Evolutionary conservation across 768 basidiomycete species (phyloP).

Genomic region (Boletus sp.): DNA sequence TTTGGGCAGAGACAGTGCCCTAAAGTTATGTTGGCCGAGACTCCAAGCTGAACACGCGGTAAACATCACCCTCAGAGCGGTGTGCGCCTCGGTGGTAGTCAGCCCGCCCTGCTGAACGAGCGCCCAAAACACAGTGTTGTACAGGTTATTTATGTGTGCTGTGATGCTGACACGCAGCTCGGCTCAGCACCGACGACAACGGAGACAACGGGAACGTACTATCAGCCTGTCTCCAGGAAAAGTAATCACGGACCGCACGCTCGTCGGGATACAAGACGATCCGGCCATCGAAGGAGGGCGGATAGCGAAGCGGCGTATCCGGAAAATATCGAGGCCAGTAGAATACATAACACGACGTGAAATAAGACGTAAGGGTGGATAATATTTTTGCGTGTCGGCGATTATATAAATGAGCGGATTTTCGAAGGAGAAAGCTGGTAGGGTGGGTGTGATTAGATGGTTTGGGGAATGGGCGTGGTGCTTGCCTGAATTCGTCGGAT

Average conservation of each 20-base stretch:
- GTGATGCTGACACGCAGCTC: constrained; percentile 19
- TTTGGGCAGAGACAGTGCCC: constrained; percentile 87
- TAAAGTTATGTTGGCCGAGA: constrained; percentile 32
- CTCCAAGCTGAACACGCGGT: background rate
- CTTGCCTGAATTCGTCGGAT: constrained; percentile 93
- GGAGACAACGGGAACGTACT: constrained; percentile 51
- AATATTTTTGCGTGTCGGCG: constrained; percentile 85
- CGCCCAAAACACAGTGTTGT: constrained; percentile 96
- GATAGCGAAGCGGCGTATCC: constrained; percentile 64
- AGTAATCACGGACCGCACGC: constrained; percentile 82
- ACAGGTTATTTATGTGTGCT: constrained; percentile 98
- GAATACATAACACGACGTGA: constrained; percentile 88
- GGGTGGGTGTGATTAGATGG: background rate
- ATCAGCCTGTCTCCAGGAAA: constrained; percentile 94
- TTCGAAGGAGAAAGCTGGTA: constrained; percentile 80
- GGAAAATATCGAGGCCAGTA: constrained; percentile 83
- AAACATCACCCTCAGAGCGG: constrained; percentile 60
- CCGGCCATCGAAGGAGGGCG: constrained; percentile 91
- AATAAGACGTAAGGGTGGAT: constrained; percentile 77
- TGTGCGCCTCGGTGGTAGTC: constrained; percentile 77
- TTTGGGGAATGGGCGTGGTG: background rate
- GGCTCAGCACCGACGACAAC: constrained; percentile 6
- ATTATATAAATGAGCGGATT: constrained; percentile 73
- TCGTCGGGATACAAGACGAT: constrained; percentile 76
- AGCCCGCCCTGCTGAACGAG: constrained; percentile 81